phyloP scores from a whole-genome alignment of 2,329 filamentous ascomycete species.

The Biscogniauxia marginata region DNA sequence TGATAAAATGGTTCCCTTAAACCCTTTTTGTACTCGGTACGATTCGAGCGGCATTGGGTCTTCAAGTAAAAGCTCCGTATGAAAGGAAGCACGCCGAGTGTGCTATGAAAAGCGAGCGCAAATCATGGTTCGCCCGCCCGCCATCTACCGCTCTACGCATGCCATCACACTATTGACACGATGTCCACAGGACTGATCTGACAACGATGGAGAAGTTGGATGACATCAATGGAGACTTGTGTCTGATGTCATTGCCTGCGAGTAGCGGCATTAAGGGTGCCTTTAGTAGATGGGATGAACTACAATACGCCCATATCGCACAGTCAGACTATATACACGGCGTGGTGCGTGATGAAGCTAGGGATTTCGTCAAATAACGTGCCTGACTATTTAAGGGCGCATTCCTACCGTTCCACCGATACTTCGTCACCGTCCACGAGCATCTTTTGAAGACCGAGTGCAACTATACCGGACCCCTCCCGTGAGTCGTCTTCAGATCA shows the following conservation, averaged over 20 bases:
- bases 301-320: constrained; percentile 32
- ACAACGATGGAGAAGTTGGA: constrained; percentile 25
- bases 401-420: constrained; percentile 38
- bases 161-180: neutral
- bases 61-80: constrained; percentile 5
- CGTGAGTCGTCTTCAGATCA: constrained; percentile 13
- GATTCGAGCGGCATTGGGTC: constrained; percentile 1
- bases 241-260: constrained; percentile 30
- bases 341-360: constrained; percentile 18
- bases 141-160: too few species aligned
- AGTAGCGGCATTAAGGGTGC: constrained; percentile 26
- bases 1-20: constrained; percentile 3
- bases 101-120: constrained; percentile 9
- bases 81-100: constrained; percentile 13
- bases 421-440: constrained; percentile 34
- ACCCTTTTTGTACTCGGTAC: constrained; percentile 1
- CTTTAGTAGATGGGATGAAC: constrained; percentile 33
- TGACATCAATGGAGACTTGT: constrained; percentile 34
- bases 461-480: constrained; percentile 22
- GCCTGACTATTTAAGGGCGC: constrained; percentile 18
- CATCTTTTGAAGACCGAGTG: constrained; percentile 33
- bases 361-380: neutral
- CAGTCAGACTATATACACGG: constrained; percentile 31
- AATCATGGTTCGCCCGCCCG: too few species aligned
- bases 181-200: constrained; percentile 13